Evolutionary conservation across 495 filamentous ascomycete genomes (phyloP), one percentile per base, ranked within the genome.

Genomic region (Podospora pseudopauciseta): DNA sequence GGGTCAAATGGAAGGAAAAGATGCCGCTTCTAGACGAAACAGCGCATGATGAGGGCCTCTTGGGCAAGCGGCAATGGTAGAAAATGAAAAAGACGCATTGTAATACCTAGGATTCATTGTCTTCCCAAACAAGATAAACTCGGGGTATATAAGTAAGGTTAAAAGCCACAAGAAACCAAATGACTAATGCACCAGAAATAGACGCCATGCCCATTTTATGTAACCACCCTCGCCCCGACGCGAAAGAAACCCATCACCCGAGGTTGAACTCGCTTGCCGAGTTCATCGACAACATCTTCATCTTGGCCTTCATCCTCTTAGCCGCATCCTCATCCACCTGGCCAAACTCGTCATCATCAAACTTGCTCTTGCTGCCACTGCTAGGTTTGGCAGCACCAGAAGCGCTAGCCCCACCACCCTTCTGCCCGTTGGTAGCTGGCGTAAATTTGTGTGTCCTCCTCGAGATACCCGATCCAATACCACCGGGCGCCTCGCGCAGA

Each of bases 261-360:
- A 97, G 86, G 79, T 97, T 97, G 76, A 97, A 97, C 79, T 97
- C 93, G 72, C 84, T 87, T 15, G 92, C 89, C 28, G 84, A 84
- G 73, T 87, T 84, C 87, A 92, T 91, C 34, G 90, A 83, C 76
- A 88, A 84, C 81, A 82, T 90, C 87, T 94, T 90, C 87, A 95
- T 95, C 79, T 82, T 32, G 30, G 61, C 85, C 70, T 86, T 83
- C 89, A 96, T 96, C 82, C 88, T 88, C 73, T 81, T 83, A 55
- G 85, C 88, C 18, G 89, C 93, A 64, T 89, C 88, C 65, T 86
- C 83, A 63, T 86, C 82, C 67, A 72, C 75, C 72, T 84, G 86
- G 20, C 77, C 79, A 20, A 71, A 27, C 9, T 70, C 71, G 68
- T 67, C 49, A 71, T 75, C 72, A 69, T 81, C 82, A 65, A 80